Conservation (phyloP, 805 yeast species). For the Pichia pseudocactophila region DNA sequence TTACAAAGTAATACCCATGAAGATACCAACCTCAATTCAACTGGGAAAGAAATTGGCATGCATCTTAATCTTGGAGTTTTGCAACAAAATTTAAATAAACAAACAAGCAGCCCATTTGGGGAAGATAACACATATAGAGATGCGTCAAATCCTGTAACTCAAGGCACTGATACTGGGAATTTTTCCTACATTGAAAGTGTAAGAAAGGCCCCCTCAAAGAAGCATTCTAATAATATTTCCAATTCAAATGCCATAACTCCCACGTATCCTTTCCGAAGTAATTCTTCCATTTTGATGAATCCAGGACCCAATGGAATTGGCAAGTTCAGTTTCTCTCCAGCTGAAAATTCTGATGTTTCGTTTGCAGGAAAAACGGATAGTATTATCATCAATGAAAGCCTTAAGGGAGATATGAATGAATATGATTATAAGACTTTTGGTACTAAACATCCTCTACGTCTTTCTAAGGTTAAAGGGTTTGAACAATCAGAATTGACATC, state of each 20-base stretch:
- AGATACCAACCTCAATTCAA: background rate
- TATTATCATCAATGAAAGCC: conserved; percentile 18
- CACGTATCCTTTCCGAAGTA: background rate
- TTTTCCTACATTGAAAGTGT: conserved; percentile 6
- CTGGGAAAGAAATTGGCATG: no score
- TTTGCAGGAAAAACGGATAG: conserved; percentile 16
- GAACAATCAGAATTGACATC: conserved; percentile 31
- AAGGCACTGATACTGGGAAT: background rate
- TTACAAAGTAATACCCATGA: no score
- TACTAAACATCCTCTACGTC: conserved; percentile 26
- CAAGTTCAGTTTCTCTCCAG: conserved; percentile 2
- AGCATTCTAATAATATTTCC: background rate
- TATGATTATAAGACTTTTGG: conserved; percentile 30
- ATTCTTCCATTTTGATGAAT: background rate
- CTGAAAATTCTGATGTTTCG: conserved; percentile 5
- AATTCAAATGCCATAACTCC: no score
- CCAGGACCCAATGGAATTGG: background rate
- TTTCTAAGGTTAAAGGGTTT: conserved; percentile 28
- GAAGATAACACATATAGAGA: no score
- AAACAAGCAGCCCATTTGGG: background rate
- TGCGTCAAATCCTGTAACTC: background rate
- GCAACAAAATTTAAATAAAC: background rate
- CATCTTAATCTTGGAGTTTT: no score
- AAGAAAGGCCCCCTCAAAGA: conserved; percentile 5
- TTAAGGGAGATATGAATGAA: conserved; percentile 22